A percentile compares a stretch with the other conserved stretches of the same genome.
These are phyloP conservation scores for Byssothecium circinans DNA, from an alignment of 2,329 filamentous ascomycete genomes.

Conservation along the genomic window DNA sequence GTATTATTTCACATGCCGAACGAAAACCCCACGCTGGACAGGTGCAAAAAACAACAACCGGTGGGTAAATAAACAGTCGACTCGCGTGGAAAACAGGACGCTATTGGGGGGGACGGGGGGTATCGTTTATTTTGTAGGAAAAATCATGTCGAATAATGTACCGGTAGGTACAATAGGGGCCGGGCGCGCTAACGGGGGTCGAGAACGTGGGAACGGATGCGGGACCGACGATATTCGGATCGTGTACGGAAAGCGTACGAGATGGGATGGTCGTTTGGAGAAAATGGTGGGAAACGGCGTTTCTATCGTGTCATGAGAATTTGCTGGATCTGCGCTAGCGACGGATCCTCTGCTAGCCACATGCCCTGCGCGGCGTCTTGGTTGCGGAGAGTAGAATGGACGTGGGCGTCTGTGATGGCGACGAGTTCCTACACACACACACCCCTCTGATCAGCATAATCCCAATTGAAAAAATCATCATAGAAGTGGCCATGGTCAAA, in stretches of 20 bases:
- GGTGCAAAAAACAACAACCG: too few species aligned
- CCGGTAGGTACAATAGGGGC: too few species aligned
- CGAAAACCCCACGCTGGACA: too few species aligned
- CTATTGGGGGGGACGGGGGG: too few species aligned
- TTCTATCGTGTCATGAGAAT: conserved; percentile 38
- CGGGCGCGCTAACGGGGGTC: neutral
- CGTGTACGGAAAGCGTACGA: neutral
- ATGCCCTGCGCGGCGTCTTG: conserved; percentile 60
- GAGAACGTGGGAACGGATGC: too few species aligned
- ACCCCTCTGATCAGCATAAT: neutral
- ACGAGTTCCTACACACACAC: conserved; percentile 54
- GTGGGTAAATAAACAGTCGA: too few species aligned
- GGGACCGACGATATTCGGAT: too few species aligned
- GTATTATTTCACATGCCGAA: too few species aligned
- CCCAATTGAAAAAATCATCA: too few species aligned
- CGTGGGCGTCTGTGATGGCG: conserved; percentile 59
- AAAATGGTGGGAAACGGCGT: neutral
- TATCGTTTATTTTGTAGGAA: too few species aligned
- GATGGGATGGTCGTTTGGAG: neutral
- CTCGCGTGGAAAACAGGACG: too few species aligned
- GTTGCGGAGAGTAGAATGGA: conserved; percentile 57
- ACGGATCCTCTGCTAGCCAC: conserved; percentile 64
- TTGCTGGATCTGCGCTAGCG: conserved; percentile 54
- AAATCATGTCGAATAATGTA: too few species aligned
- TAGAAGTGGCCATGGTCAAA: neutral